phyloP scores from a whole-genome alignment of 2,329 filamentous ascomycete species.

The Alternaria ventricosa region DNA sequence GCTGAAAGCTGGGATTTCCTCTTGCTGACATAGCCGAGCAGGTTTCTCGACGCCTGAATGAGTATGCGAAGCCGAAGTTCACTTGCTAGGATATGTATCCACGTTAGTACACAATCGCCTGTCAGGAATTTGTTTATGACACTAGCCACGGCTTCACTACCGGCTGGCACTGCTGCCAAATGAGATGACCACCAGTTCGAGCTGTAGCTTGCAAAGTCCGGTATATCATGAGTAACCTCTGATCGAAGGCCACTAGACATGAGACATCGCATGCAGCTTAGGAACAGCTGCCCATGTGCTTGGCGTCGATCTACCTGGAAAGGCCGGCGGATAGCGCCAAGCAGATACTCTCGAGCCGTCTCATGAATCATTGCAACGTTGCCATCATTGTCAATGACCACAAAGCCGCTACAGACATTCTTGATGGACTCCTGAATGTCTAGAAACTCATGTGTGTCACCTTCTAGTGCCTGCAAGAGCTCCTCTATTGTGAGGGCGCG shows the following conservation, averaged over 20 bases:
- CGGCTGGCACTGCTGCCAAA: neutral
- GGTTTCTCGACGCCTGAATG: neutral
- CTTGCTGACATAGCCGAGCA: neutral
- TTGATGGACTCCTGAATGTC: neutral
- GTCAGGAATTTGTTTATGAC: neutral
- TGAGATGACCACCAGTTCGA: neutral
- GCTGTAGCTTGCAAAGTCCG: neutral
- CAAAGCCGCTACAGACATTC: neutral
- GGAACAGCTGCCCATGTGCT: neutral
- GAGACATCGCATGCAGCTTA: neutral
- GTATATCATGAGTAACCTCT: neutral
- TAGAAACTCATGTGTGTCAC: neutral
- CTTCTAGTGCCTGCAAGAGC: neutral
- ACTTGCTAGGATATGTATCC: neutral
- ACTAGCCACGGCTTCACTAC: neutral
- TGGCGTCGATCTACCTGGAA: neutral
- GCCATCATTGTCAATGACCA: neutral
- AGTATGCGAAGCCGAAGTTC: neutral
- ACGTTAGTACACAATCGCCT: neutral
- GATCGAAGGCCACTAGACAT: neutral
- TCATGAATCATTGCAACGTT: neutral
- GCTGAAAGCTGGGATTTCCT: neutral
- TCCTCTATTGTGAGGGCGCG: neutral
- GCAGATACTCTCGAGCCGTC: neutral
- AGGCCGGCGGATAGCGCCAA: neutral